These are phyloP conservation scores for Glebionis coronaria DNA, from an alignment of 129 eudicot species.

Conservation along the genomic window DNA sequence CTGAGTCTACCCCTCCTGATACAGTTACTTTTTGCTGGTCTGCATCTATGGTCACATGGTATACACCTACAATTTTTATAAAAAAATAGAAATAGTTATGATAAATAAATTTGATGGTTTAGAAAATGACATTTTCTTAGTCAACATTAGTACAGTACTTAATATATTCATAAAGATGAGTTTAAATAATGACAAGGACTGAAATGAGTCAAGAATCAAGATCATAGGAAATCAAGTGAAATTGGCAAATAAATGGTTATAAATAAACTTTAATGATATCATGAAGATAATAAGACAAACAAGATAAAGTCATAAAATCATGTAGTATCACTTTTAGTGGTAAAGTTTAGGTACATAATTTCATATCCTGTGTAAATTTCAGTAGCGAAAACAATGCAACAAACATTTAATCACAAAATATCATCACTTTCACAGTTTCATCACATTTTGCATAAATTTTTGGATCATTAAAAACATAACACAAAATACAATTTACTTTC, in stretches of 20 bases:
- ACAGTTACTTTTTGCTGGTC: constrained; percentile 73
- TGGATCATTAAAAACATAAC: constrained; percentile 19
- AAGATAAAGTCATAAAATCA: constrained; percentile 2
- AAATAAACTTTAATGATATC: constrained; percentile 8
- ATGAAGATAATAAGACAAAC: constrained; percentile 28
- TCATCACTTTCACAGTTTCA: constrained; percentile 19
- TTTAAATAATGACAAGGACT: too few relatives aligned
- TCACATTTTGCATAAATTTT: constrained; percentile 14
- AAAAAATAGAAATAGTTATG: not conserved
- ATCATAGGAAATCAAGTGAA: constrained; percentile 18
- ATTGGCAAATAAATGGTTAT: constrained; percentile 3
- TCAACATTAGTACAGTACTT: constrained; percentile 20
- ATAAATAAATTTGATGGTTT: constrained; percentile 1
- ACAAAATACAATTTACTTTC: constrained; percentile 15
- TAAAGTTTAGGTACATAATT: not conserved
- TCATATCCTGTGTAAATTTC: not conserved
- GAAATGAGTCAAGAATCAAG: constrained; percentile 25
- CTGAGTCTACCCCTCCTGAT: constrained; percentile 64
- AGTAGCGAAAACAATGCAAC: constrained; percentile 12
- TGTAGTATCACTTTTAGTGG: constrained; percentile 1
- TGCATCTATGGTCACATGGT: constrained; percentile 58
- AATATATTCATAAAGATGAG: constrained; percentile 19
- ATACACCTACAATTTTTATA: constrained; percentile 48
- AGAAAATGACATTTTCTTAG: constrained; percentile 24
- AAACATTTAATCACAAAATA: not conserved